Evolutionary conservation across 2,329 filamentous ascomycete genomes (phyloP), one percentile per base, ranked within the genome.

Genomic region (Leptographium wingfieldii): DNA sequence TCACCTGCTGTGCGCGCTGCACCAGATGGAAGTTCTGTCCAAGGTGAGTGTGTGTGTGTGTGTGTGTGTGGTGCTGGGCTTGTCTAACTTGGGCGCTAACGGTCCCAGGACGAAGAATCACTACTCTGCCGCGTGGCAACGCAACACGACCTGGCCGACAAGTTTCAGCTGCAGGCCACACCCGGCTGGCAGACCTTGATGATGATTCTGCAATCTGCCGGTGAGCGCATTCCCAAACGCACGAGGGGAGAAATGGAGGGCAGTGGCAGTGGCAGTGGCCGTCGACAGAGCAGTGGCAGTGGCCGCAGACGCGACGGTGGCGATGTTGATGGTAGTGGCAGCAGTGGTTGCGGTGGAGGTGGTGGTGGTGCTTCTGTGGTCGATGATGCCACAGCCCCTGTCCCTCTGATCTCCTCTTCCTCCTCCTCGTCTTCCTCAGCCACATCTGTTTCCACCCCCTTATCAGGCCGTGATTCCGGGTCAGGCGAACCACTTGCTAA

Each of bases 111-210:
- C 63, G 94, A 99, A 76, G 87, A 94, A 74, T 76, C 83, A 11
- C 81, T 96, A 57, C 82, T 97, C 60, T 95, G 89, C 76, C 87
- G 86, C 67, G 88, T 95, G 58, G 92, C 92, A 29, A 87, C 85
- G 52, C 83, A 83, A 62, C 88, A 92, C 70, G 88, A 95, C 72
- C 80, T 89, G 60, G 83, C 86, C 63, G 88, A 95, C 67, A 86
- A 86, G 62, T 85, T 90, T 70, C 86, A 94, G 70, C 81, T 99
- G 67, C 84, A 91, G 73, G 87, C 90, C 67, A 92, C 88, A 67
- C 82, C 87, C 70, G 94, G 94, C 69, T 99, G 94, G 94, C 88
- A 92, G 73, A 97, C 90, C 62, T 80, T 99, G 70, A 81, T 92
- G 75, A 87, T 88, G 73, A 95, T 99, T 72, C 83, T 97, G 76